Evolutionary conservation across 495 filamentous ascomycete species (phyloP).

Genomic region (Penicillium manginii): DNA sequence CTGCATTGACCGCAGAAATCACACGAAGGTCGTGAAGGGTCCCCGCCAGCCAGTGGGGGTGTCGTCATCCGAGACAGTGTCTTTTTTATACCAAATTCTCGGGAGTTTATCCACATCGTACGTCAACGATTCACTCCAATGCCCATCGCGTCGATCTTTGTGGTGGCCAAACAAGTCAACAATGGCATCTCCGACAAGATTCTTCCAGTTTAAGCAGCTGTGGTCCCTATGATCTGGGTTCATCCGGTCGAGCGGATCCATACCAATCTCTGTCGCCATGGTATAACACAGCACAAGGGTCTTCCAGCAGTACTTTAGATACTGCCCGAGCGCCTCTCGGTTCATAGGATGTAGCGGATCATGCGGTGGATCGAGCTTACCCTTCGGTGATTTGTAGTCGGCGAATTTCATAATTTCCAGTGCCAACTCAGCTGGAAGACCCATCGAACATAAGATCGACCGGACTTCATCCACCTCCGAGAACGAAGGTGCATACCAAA

Average conservation of each 20-base stretch:
- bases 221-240: background rate
- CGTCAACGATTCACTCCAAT: background rate
- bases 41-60: background rate
- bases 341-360: slow-evolving; percentile 27
- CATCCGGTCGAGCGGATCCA: background rate
- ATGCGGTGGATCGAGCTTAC: slow-evolving; percentile 14
- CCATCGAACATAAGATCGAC: background rate
- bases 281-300: slow-evolving; percentile 25
- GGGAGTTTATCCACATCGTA: background rate
- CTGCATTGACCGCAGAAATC: background rate
- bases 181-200: background rate
- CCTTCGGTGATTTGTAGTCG: slow-evolving; percentile 9
- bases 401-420: slow-evolving; percentile 19
- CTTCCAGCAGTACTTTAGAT: slow-evolving; percentile 29
- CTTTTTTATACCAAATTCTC: background rate
- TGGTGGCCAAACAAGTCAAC: background rate
- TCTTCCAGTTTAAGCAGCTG: slow-evolving; percentile 6
- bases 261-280: slow-evolving; percentile 1
- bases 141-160: background rate
- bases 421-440: slow-evolving; percentile 21
- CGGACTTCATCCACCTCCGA: background rate
- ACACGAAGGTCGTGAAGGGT: background rate
- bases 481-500: background rate
- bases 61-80: background rate
- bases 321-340: slow-evolving; percentile 12